phyloP scores from a whole-genome alignment of 805 yeast species.

The Ogataea kodamae region DNA sequence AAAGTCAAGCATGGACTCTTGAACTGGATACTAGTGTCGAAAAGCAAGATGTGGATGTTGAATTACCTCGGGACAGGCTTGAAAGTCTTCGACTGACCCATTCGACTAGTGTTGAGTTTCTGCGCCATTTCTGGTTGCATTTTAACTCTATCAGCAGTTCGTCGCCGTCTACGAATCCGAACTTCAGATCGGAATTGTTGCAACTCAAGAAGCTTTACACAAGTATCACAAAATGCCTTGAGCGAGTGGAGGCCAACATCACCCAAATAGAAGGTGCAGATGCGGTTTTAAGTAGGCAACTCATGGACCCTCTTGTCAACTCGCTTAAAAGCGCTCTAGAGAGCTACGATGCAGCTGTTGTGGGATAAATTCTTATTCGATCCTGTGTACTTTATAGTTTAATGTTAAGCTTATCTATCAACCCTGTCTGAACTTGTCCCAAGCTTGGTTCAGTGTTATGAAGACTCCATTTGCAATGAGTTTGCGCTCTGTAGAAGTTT shows the following conservation, averaged over 20 bases:
- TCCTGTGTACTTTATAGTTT: neutral
- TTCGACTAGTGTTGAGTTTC: slow-evolving; percentile 69
- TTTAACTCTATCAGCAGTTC: slow-evolving; percentile 38
- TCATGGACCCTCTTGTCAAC: slow-evolving; percentile 41
- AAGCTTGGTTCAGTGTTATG: slow-evolving; percentile 76
- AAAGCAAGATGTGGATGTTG: slow-evolving; percentile 32
- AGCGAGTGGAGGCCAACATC: slow-evolving; percentile 37
- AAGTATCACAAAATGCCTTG: slow-evolving; percentile 46
- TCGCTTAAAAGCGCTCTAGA: slow-evolving; percentile 46
- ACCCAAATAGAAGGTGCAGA: slow-evolving; percentile 17
- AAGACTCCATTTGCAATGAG: slow-evolving; percentile 88
- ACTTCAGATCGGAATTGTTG: slow-evolving; percentile 31
- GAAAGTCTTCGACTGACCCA: slow-evolving; percentile 60
- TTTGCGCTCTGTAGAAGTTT: slow-evolving; percentile 61
- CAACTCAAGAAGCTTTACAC: slow-evolving; percentile 43
- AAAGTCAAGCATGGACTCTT: slow-evolving; percentile 43
- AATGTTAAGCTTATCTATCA: slow-evolving; percentile 2
- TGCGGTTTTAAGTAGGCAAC: slow-evolving; percentile 13
- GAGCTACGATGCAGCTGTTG: slow-evolving; percentile 42
- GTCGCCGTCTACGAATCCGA: slow-evolving; percentile 28
- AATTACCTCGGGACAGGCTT: slow-evolving; percentile 22
- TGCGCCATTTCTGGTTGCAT: slow-evolving; percentile 72
- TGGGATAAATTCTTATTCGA: slow-evolving; percentile 23
- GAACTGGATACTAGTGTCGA: slow-evolving; percentile 21
- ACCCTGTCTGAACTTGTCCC: slow-evolving; percentile 71